Percentiles rank a stretch among this genome's conserved stretches.
phyloP scores from a whole-genome alignment of 306 rosid genomes.

The Prosopis cineraria region DNA sequence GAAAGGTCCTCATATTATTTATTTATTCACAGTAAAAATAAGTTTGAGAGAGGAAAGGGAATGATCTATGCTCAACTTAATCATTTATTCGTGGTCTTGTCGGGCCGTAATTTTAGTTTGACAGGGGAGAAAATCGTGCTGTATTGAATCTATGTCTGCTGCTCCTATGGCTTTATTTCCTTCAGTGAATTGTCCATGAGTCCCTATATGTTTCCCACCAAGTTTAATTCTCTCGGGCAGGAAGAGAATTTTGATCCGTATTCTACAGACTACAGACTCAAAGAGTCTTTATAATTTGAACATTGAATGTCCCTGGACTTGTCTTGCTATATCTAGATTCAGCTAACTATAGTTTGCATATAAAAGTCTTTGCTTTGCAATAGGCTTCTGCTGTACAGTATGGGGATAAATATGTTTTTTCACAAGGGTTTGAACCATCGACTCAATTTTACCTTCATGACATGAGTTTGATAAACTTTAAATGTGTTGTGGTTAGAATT shows the following conservation, averaged over 20 bases:
- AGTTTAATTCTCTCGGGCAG: not conserved
- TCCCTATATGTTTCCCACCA: too few relatives aligned
- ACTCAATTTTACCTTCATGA: not conserved
- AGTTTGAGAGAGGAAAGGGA: slow-evolving; percentile 20
- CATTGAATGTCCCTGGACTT: not conserved
- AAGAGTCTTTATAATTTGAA: not conserved
- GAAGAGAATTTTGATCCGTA: not conserved
- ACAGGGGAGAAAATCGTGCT: slow-evolving; percentile 29
- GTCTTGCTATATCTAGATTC: slow-evolving; percentile 12
- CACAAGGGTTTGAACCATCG: not conserved
- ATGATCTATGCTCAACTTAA: slow-evolving; percentile 22
- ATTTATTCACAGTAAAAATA: slow-evolving; percentile 35
- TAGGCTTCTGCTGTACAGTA: slow-evolving; percentile 29
- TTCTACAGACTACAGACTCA: not conserved
- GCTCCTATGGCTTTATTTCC: slow-evolving; percentile 27
- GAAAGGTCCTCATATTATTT: slow-evolving; percentile 40
- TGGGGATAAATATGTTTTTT: too few relatives aligned
- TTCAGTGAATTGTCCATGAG: slow-evolving; percentile 26
- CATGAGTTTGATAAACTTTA: not conserved
- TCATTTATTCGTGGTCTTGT: slow-evolving; percentile 33
- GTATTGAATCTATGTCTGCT: slow-evolving; percentile 38
- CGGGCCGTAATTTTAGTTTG: slow-evolving; percentile 36
- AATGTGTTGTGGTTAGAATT: not conserved
- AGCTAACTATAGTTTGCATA: not conserved
- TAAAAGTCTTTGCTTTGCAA: not conserved